Percentiles rank a stretch among this genome's conserved stretches.
Evolutionary conservation across 1,139 yeast genomes (phyloP).

Genomic region (Pichia sp.): DNA sequence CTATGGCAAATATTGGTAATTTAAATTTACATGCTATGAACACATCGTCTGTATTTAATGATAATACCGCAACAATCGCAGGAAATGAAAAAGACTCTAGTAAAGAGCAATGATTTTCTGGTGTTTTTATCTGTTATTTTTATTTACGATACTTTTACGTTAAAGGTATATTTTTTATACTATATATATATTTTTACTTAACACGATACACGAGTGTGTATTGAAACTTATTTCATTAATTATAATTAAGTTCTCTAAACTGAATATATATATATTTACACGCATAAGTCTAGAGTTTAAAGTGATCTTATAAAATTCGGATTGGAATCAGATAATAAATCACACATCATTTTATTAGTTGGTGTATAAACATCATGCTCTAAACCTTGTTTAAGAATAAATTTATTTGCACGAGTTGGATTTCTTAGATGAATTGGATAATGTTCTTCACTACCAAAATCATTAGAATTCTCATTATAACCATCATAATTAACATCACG

Average conservation of each 20-base stretch:
- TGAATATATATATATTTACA: too few relatives aligned
- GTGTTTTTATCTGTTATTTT: too few relatives aligned
- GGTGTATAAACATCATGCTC: slow-evolving; percentile 38
- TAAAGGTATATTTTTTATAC: background rate
- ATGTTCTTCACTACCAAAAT: too few relatives aligned
- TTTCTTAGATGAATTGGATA: slow-evolving; percentile 6
- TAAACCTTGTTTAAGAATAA: slow-evolving; percentile 48
- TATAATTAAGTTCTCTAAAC: too few relatives aligned
- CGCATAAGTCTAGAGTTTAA: too few relatives aligned
- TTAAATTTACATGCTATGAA: background rate
- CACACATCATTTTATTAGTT: slow-evolving; percentile 42
- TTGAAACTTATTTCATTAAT: too few relatives aligned
- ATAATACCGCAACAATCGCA: background rate
- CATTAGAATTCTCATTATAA: background rate
- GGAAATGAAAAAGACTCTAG: background rate
- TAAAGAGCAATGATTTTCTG: background rate
- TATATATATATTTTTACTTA: too few relatives aligned
- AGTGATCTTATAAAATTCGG: background rate
- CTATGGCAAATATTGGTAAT: too few relatives aligned
- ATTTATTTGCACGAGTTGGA: slow-evolving; percentile 57
- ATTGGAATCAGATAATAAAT: slow-evolving; percentile 33
- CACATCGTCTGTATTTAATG: slow-evolving; percentile 1
- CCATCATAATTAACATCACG: background rate
- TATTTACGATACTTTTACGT: too few relatives aligned
- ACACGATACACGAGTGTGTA: background rate